Base-by-base conservation (phyloP, 371 early-diverging fungal genomes). In the Apophysomyces variabilis region DNA sequence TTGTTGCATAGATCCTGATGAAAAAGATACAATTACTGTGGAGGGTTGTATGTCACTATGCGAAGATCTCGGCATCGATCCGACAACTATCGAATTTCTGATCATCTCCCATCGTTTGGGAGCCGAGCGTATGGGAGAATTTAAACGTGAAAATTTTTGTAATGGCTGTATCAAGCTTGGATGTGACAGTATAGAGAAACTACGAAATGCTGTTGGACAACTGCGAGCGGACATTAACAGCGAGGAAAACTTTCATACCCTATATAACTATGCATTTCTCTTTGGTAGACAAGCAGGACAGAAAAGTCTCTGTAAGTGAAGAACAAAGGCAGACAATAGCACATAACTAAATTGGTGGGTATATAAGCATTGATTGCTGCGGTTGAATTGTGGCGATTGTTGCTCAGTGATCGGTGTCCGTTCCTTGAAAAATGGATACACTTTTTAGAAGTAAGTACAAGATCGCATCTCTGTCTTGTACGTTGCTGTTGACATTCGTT, bases 231-330 rank as follows among this genome's bases (percentile, higher is more conserved):
- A 85, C 57, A 54, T 70, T 50, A 37, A 70, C 12, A 67, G 68
- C 32, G 79, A 86, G 16, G 84, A 89, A 64, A 78, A 82, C 6
- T 92, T 92, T 65, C 88, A 83, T 74, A 84, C 86, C 21, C 79
- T 95, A n/a, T 94, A 95, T 66, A 77, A 82, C 45, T 95, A 88
- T 76, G 84, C 93, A 6, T 95, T 94, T 72, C 70, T 79, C 16
- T 89, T 92, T 71, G 92, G 90, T 9, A 66, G 84, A 67, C 78
- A 82, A 63, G 87, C 87, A 21, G 87, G 85, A 13, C 92, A 93
- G 80, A 92, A 90, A 81, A 90, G 89, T 76, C 72, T 95, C 65
- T 82, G 92, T 92, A 86, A 50, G 78, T 71, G 5, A 9, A 32
- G 18, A 38, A 35, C 45, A 44, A 43, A 38, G n/a, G 43, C 6